Conservation (phyloP, 2,329 filamentous ascomycete genomes). For the Scytalidium sp. region DNA sequence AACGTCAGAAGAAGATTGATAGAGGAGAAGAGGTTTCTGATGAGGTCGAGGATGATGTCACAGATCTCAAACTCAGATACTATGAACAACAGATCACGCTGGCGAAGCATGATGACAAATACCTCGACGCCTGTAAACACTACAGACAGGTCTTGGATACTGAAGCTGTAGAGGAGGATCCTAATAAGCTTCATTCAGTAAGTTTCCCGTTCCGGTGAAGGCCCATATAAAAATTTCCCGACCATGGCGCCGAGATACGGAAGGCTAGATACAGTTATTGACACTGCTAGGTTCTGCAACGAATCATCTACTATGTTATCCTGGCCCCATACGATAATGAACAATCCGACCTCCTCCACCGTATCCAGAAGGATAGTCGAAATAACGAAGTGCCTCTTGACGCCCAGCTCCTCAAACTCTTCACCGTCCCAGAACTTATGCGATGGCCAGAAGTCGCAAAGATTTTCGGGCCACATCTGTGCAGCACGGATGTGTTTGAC, state of each 20-base stretch:
- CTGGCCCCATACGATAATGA: constrained; percentile 98
- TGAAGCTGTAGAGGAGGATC: constrained; percentile 88
- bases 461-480: constrained; percentile 84
- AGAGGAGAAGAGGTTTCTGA: constrained; percentile 76
- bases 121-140: constrained; percentile 96
- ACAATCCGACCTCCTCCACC: constrained; percentile 94
- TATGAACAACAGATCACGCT: constrained; percentile 97
- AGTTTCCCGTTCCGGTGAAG: too few species aligned
- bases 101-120: constrained; percentile 96
- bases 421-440: constrained; percentile 96
- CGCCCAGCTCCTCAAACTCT: constrained; percentile 84
- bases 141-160: constrained; percentile 97
- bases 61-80: constrained; percentile 91
- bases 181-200: constrained; percentile 81
- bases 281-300: constrained; percentile 71
- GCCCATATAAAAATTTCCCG: too few species aligned
- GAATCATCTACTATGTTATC: constrained; percentile 97
- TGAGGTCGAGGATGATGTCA: constrained; percentile 83
- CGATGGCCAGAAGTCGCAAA: constrained; percentile 93
- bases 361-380: constrained; percentile 81
- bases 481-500: constrained; percentile 86
- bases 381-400: constrained; percentile 76
- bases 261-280: too few species aligned
- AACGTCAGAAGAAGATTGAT: constrained; percentile 80
- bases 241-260: too few species aligned